phyloP scores from a whole-genome alignment of 164 flowering plant genomes.

The Buxus sempervirens region DNA sequence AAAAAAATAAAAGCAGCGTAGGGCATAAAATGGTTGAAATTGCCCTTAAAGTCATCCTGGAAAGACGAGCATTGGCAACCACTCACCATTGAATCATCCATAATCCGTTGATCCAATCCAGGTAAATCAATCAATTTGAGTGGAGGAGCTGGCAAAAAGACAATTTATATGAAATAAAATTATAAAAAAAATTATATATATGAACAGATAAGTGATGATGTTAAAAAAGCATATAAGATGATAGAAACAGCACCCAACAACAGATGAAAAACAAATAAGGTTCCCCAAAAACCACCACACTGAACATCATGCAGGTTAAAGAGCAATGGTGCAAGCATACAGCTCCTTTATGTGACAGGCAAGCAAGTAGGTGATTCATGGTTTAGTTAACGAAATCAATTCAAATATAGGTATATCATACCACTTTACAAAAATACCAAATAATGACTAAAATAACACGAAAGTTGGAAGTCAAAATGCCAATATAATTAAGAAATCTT shows the following conservation, averaged over 20 bases:
- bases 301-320: not conserved
- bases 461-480: too few species aligned
- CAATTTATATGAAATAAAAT: constrained; percentile 6
- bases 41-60: not conserved
- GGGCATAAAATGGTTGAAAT: not conserved
- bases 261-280: not conserved
- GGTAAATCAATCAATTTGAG: constrained; percentile 92
- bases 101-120: constrained; percentile 87
- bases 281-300: not conserved
- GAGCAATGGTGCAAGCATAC: not conserved
- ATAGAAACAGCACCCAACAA: not conserved
- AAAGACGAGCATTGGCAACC: constrained; percentile 6
- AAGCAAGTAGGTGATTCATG: not conserved
- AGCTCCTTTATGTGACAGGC: not conserved
- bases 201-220: not conserved
- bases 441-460: too few species aligned
- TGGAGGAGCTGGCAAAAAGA: constrained; percentile 71
- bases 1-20: not conserved
- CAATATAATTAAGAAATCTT: too few species aligned
- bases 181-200: not conserved
- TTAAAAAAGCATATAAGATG: not conserved
- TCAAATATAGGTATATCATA: not conserved
- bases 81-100: constrained; percentile 89
- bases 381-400: not conserved
- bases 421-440: not conserved